Percentiles rank a stretch among this genome's conserved stretches.
Evolutionary conservation across 768 basidiomycete species (phyloP).

Genomic region (Xerocomus spinulosus): DNA sequence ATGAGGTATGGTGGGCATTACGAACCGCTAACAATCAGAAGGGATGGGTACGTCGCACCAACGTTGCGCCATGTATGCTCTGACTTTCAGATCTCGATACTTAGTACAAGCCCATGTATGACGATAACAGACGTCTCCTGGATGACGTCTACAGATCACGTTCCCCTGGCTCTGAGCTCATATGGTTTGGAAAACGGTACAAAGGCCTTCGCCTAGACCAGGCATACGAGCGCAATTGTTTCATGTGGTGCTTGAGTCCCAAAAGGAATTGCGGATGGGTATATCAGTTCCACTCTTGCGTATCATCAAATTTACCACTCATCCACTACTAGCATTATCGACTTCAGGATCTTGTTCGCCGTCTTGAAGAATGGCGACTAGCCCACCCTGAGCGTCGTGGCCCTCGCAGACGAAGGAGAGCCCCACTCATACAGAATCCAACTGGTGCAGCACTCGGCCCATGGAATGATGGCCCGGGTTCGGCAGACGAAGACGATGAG

Average conservation of each 20-base stretch:
- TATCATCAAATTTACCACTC: not conserved
- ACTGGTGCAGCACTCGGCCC: constrained; percentile 14
- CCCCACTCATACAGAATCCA: constrained; percentile 7
- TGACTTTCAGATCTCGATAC: not conserved
- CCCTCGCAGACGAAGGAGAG: constrained; percentile 2
- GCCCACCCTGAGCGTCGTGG: constrained; percentile 8
- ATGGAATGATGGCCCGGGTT: constrained; percentile 8
- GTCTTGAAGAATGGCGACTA: constrained; percentile 7
- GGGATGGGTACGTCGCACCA: constrained; percentile 8
- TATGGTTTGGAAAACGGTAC: constrained; percentile 20
- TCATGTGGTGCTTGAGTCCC: constrained; percentile 13
- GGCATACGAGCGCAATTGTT: constrained; percentile 3
- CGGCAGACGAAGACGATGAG: constrained; percentile 7
- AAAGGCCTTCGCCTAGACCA: constrained; percentile 15
- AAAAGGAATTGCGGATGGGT: constrained; percentile 3
- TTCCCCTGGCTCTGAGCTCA: constrained; percentile 21
- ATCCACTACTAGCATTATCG: constrained; percentile 4
- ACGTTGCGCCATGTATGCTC: not conserved
- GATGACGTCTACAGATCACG: constrained; percentile 9
- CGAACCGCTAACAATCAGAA: not conserved
- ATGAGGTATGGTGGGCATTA: constrained; percentile 13
- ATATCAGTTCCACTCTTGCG: not conserved
- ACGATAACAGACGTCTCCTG: constrained; percentile 12
- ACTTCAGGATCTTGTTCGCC: constrained; percentile 7
- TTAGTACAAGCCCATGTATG: constrained; percentile 14